A percentile compares a stretch with the other conserved stretches of the same genome.
These are phyloP conservation scores for Friedmanniomyces endolithicus DNA, from an alignment of 495 filamentous ascomycete genomes.

Conservation along the genomic window DNA sequence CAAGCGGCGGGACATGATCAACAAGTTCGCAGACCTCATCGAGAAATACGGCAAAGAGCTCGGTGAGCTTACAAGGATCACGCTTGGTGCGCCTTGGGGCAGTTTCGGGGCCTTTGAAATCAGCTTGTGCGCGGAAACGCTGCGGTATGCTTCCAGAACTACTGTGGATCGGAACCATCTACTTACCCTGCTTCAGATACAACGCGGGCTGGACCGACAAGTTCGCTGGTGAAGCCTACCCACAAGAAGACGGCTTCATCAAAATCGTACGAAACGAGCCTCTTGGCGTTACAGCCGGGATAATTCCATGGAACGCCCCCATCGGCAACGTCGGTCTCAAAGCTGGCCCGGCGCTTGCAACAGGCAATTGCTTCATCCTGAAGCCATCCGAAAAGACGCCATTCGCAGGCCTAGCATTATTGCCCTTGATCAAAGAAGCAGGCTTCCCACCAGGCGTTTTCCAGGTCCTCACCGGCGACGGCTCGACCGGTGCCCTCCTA, in stretches of 20 bases:
- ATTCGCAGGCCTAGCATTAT: constrained; percentile 18
- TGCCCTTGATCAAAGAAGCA: constrained; percentile 25
- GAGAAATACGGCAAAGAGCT: constrained; percentile 24
- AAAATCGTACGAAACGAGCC: constrained; percentile 29
- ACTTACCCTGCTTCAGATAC: background rate
- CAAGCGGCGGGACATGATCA: constrained; percentile 25
- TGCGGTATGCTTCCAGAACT: background rate
- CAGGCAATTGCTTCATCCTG: constrained; percentile 25
- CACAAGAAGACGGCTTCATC: constrained; percentile 23
- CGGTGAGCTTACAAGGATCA: constrained; percentile 7
- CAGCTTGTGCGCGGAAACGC: constrained; percentile 7
- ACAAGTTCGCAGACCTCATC: constrained; percentile 32
- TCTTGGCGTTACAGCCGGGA: constrained; percentile 26
- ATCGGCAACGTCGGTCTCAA: constrained; percentile 17
- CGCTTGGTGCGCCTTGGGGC: constrained; percentile 12
- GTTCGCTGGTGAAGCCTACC: constrained; percentile 12
- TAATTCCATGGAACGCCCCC: constrained; percentile 28
- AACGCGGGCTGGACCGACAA: constrained; percentile 17
- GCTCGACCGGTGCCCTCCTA: constrained; percentile 22
- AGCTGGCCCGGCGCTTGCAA: constrained; percentile 23
- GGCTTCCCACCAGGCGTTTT: constrained; percentile 29
- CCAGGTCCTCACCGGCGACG: constrained; percentile 27
- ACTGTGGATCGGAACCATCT: background rate
- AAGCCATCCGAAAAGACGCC: constrained; percentile 29
- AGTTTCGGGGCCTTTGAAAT: constrained; percentile 6